phyloP scores from a whole-genome alignment of 2,329 filamentous ascomycete species.

The Berkeleyomyces rouxiae region DNA sequence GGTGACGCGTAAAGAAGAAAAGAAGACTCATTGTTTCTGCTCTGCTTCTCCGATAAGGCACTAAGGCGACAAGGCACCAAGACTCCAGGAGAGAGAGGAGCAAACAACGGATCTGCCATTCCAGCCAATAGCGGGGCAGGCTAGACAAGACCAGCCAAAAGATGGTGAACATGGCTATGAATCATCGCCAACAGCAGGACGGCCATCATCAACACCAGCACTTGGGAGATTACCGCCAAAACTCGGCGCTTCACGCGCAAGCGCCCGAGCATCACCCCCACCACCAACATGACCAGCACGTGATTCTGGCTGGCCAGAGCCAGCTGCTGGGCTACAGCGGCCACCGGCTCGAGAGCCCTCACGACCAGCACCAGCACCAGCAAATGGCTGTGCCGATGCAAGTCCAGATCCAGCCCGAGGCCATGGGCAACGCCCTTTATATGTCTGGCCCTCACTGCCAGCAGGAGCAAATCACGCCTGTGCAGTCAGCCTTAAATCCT shows the following conservation, averaged over 20 bases:
- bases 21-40: background rate
- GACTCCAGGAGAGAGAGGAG: background rate
- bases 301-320: no score
- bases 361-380: background rate
- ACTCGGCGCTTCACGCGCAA: background rate
- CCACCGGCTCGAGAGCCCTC: background rate
- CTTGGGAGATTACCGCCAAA: background rate
- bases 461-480: background rate
- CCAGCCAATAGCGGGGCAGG: background rate
- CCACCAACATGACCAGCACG: background rate
- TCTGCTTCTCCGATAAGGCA: no score
- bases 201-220: background rate
- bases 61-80: background rate
- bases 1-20: background rate
- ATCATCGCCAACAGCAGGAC: background rate
- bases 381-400: constrained; percentile 1
- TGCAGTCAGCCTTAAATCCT: background rate
- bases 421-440: constrained; percentile 8
- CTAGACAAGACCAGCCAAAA: background rate
- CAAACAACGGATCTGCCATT: background rate
- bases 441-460: background rate
- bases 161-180: background rate
- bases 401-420: constrained; percentile 6
- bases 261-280: background rate
- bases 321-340: no score